These are phyloP conservation scores for Xylaria bambusicola DNA, from an alignment of 495 filamentous ascomycete species.

Conservation along the genomic window DNA sequence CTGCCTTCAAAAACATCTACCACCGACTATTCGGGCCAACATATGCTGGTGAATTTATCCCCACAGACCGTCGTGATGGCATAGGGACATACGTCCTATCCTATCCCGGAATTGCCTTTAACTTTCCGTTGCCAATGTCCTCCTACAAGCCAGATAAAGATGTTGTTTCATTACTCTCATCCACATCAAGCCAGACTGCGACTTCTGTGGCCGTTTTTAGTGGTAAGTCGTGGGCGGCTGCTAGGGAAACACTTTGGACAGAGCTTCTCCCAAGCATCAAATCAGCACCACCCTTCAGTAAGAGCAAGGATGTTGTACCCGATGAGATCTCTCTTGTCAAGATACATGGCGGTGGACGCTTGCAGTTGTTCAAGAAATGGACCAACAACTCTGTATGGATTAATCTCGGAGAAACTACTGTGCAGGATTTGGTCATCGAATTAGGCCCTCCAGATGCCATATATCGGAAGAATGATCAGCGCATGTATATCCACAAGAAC, in stretches of 20 bases:
- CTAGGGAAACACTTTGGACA: constrained; percentile 72
- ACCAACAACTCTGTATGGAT: constrained; percentile 63
- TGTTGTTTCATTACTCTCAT: constrained; percentile 82
- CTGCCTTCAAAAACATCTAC: constrained; percentile 88
- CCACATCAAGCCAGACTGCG: constrained; percentile 70
- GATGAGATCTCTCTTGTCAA: constrained; percentile 82
- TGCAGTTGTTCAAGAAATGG: constrained; percentile 72
- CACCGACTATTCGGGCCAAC: constrained; percentile 87
- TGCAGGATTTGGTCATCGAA: constrained; percentile 86
- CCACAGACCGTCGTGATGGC: constrained; percentile 20
- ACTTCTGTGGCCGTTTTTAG: constrained; percentile 84
- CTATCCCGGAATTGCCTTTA: constrained; percentile 91
- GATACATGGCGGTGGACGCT: constrained; percentile 70
- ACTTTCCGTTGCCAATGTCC: constrained; percentile 74
- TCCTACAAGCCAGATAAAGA: constrained; percentile 82
- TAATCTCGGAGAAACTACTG: constrained; percentile 75
- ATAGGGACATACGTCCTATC: constrained; percentile 78
- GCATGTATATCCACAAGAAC: constrained; percentile 82
- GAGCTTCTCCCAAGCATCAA: constrained; percentile 68
- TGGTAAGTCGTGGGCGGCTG: constrained; percentile 86
- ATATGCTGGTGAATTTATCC: constrained; percentile 89
- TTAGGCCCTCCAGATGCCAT: constrained; percentile 94
- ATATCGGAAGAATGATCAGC: constrained; percentile 87
- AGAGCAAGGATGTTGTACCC: constrained; percentile 63
- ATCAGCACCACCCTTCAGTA: constrained; percentile 48